Base-by-base conservation (phyloP, 164 flowering plant genomes). In the Vitis vinifera region DNA sequence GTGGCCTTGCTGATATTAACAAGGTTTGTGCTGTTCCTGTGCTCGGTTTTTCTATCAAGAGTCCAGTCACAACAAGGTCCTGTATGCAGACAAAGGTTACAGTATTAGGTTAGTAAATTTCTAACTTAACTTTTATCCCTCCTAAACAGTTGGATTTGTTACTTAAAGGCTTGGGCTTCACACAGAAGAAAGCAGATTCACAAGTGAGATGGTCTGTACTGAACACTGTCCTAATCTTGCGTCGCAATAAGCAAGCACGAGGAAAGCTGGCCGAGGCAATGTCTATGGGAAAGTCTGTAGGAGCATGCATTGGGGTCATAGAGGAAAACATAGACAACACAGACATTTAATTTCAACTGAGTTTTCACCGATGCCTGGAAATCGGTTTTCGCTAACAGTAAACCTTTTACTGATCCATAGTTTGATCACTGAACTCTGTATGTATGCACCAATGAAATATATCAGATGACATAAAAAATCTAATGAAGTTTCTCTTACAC, bases 151-250 rank as follows among this genome's bases (percentile, higher is more conserved):
- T 90, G 88, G 98, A 94, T 66, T 47, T 56, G 48, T 64, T 92
- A 58, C 83, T 92, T 1, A 83, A 83, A 58, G 66, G 91, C 75
- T 77, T 88, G 76, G 93, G 97, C 2, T 91, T 95, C 77, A 89
- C 94, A 3, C 93, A 92, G 78, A 92, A 91, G 96, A 90, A 92
- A 71, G 90, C 92, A 9, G 94, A 95, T 78, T 91, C 96, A 65
- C 98, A 92, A 75, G 97, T 95, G 19, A 83, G 99, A 76, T 95
- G 99, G 98, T 89, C 98, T 31, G 91, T 95, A 1, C 81, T 92
- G 56, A 95, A 92, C 75, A 92, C 96, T 3, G 69, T 87, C 68
- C 57, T 89, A 15, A 72, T 89, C 17, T 63, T 91, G 62, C 97
- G 97, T 48, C 92, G 93, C 31, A 98, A 91, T 70, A 83, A 90